phyloP scores from a whole-genome alignment of 257 asterid species.

The Primulina tabacum region DNA sequence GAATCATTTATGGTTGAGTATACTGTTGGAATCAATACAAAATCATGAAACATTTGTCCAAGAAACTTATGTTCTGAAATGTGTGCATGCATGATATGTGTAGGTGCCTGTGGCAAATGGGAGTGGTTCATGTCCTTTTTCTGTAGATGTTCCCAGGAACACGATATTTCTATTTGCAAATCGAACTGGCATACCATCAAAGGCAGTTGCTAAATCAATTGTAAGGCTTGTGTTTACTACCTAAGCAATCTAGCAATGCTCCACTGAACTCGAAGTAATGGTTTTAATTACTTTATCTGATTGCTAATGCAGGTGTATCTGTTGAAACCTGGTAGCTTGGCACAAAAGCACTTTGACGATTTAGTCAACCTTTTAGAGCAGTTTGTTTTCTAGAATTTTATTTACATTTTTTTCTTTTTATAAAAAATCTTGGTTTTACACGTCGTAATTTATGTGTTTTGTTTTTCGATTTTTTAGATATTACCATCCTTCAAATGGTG shows the following conservation, averaged over 20 bases:
- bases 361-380: slow-evolving; percentile 96
- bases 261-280: slow-evolving; percentile 8
- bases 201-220: slow-evolving; percentile 92
- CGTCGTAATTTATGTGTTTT: background rate
- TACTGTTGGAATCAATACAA: slow-evolving; percentile 15
- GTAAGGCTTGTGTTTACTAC: slow-evolving; percentile 51
- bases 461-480: slow-evolving; percentile 47
- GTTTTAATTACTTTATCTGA: slow-evolving; percentile 24
- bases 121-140: slow-evolving; percentile 79
- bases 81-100: slow-evolving; percentile 31
- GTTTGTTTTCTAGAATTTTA: slow-evolving; percentile 54
- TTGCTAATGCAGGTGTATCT: slow-evolving; percentile 78
- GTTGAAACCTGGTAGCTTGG: slow-evolving; percentile 82
- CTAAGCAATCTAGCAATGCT: slow-evolving; percentile 22
- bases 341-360: slow-evolving; percentile 72
- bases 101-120: slow-evolving; percentile 99
- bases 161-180: slow-evolving; percentile 84
- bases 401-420: slow-evolving; percentile 7
- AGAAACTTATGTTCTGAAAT: slow-evolving; percentile 9
- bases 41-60: slow-evolving; percentile 13
- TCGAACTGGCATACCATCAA: slow-evolving; percentile 66
- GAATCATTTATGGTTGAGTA: slow-evolving; percentile 15
- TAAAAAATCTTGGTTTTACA: slow-evolving; percentile 9
- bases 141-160: slow-evolving; percentile 87
- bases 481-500: slow-evolving; percentile 99